Conservation (phyloP, 164 flowering plant genomes). For the Dillenia turbinata region DNA sequence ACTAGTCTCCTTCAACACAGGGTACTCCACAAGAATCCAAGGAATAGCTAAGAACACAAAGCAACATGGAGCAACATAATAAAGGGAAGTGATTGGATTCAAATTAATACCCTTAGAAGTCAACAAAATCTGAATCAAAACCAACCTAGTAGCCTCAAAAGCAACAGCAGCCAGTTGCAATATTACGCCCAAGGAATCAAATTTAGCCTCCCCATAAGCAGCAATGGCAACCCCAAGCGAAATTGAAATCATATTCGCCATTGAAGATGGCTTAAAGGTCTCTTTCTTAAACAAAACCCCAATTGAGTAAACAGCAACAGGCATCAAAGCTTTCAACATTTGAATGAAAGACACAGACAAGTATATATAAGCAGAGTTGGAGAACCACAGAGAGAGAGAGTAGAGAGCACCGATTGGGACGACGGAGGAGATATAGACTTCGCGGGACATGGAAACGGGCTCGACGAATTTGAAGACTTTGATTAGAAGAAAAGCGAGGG, state of each 20-base stretch:
- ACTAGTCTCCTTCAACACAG: conserved; percentile 23
- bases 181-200: conserved; percentile 33
- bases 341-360: conserved; percentile 46
- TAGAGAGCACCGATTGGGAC: conserved; percentile 46
- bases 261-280: conserved; percentile 19
- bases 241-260: conserved; percentile 41
- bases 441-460: conserved; percentile 34
- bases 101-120: conserved; percentile 34
- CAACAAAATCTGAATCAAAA: conserved; percentile 40
- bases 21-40: conserved; percentile 36
- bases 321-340: conserved; percentile 52
- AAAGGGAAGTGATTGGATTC: conserved; percentile 40
- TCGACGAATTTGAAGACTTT: conserved; percentile 36
- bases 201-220: conserved; percentile 46
- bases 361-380: conserved; percentile 45
- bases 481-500: conserved; percentile 34
- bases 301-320: conserved; percentile 48
- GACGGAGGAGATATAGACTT: conserved; percentile 35
- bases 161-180: conserved; percentile 40
- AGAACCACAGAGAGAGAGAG: conserved; percentile 38
- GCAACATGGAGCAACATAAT: conserved; percentile 48
- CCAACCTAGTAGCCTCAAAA: conserved; percentile 44
- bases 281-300: conserved; percentile 30
- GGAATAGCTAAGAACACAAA: conserved; percentile 33
- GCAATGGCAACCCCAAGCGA: conserved; percentile 44